Evolutionary conservation across 352 stramenopile genomes (phyloP).

Genomic region (Pythium aristosporum): DNA sequence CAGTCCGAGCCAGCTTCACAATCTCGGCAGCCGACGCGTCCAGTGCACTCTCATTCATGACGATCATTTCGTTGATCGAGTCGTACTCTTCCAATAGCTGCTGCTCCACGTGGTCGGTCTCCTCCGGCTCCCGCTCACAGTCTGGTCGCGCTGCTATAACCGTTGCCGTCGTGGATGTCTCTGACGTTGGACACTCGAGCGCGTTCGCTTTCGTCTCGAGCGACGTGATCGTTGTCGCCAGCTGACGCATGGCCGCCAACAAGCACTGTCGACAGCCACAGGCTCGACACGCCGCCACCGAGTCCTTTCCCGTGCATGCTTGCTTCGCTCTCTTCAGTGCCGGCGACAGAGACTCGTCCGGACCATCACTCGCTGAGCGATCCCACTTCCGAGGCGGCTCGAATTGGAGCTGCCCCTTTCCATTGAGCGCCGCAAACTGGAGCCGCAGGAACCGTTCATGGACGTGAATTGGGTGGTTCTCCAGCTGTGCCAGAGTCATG

Average conservation of each 20-base stretch:
- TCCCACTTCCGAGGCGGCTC: not conserved
- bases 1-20: conserved; percentile 20
- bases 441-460: conserved; percentile 20
- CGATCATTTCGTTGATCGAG: conserved; percentile 9
- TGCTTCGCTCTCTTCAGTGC: not conserved
- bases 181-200: not conserved
- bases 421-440: conserved; percentile 5
- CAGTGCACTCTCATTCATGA: conserved; percentile 38
- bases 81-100: conserved; percentile 14
- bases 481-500: not conserved
- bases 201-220: conserved; percentile 2
- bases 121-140: not conserved
- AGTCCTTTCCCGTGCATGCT: not conserved
- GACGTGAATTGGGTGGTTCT: not conserved
- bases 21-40: conserved; percentile 32
- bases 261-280: conserved; percentile 19
- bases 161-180: not conserved
- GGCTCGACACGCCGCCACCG: conserved; percentile 2
- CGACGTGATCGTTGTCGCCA: not conserved
- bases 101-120: conserved; percentile 10
- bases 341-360: not conserved
- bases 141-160: not conserved
- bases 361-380: not conserved
- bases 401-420: not conserved
- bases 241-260: not conserved